phyloP scores from a whole-genome alignment of 129 eudicot species.

The Flaveria brownii region DNA sequence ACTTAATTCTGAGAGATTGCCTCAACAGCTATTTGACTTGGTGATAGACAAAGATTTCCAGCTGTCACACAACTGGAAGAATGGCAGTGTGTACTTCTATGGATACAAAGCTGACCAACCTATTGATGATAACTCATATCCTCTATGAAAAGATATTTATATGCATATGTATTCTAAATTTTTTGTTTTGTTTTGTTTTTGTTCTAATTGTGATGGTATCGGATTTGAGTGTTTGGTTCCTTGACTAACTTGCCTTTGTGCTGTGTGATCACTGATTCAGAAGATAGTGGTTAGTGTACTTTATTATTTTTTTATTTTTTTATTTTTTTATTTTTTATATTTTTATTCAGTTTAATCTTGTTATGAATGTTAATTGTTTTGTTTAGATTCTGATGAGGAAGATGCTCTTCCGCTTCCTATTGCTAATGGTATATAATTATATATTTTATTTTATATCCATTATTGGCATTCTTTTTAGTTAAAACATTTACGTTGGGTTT shows the following conservation, averaged over 20 bases:
- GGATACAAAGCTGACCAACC: conserved; percentile 73
- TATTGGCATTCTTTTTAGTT: neutral
- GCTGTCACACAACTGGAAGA: conserved; percentile 76
- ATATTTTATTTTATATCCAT: neutral
- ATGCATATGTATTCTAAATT: neutral
- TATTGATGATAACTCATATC: conserved; percentile 64
- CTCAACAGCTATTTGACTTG: conserved; percentile 77
- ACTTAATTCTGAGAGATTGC: conserved; percentile 58
- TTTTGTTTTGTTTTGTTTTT: neutral
- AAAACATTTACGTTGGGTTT: neutral
- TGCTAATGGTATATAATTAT: conserved; percentile 44
- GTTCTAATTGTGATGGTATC: neutral
- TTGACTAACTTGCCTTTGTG: conserved; percentile 41
- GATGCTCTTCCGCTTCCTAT: conserved; percentile 40
- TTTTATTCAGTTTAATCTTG: neutral
- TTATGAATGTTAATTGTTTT: neutral
- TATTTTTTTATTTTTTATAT: neutral
- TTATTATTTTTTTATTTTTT: neutral
- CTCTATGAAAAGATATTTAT: conserved; percentile 24
- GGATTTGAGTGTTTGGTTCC: conserved; percentile 27
- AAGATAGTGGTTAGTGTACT: conserved; percentile 43
- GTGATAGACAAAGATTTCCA: conserved; percentile 73
- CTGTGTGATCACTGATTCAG: conserved; percentile 39
- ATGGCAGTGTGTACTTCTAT: conserved; percentile 68
- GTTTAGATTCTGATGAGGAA: conserved; percentile 57